These are phyloP conservation scores for Leishmania gerbilli DNA, from an alignment of 208 protist genomes.

Conservation along the genomic window DNA sequence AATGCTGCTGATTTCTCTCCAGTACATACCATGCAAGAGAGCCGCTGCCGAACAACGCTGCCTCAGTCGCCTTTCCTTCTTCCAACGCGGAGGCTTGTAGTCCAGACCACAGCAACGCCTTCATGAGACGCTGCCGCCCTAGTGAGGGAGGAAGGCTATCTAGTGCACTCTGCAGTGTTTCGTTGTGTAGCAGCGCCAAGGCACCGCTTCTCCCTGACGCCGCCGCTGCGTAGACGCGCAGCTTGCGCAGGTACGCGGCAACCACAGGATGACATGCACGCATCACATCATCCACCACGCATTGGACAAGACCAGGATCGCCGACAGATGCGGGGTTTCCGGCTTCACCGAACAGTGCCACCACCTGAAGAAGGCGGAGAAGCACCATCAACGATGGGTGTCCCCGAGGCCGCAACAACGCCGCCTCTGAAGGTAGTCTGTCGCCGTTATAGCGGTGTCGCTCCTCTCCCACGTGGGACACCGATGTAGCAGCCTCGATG, in stretches of 20 bases:
- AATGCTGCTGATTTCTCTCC: constrained; percentile 31
- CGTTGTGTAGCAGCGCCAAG: constrained; percentile 32
- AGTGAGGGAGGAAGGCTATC: constrained; percentile 34
- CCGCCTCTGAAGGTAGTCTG: neutral
- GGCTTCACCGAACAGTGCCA: constrained; percentile 24
- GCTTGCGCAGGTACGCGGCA: constrained; percentile 11
- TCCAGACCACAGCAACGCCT: constrained; percentile 64
- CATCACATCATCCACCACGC: neutral
- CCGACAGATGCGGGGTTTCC: neutral
- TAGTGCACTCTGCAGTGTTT: constrained; percentile 25
- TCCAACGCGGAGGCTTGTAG: constrained; percentile 20
- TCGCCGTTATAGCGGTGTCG: neutral
- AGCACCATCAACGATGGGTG: constrained; percentile 43
- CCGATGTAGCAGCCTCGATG: neutral
- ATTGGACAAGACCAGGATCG: neutral
- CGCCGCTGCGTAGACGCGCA: constrained; percentile 39
- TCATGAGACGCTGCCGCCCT: constrained; percentile 44
- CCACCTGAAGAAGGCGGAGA: constrained; percentile 29
- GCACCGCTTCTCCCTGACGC: constrained; percentile 44
- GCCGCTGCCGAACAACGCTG: constrained; percentile 47
- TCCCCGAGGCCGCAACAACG: neutral
- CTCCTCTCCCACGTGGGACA: neutral
- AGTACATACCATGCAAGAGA: constrained; percentile 73
- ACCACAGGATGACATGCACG: constrained; percentile 22
- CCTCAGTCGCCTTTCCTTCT: neutral